A percentile compares a stretch with the other conserved stretches of the same genome.
These are phyloP conservation scores for Begonia masoniana DNA, from an alignment of 306 rosid genomes.

Conservation along the genomic window DNA sequence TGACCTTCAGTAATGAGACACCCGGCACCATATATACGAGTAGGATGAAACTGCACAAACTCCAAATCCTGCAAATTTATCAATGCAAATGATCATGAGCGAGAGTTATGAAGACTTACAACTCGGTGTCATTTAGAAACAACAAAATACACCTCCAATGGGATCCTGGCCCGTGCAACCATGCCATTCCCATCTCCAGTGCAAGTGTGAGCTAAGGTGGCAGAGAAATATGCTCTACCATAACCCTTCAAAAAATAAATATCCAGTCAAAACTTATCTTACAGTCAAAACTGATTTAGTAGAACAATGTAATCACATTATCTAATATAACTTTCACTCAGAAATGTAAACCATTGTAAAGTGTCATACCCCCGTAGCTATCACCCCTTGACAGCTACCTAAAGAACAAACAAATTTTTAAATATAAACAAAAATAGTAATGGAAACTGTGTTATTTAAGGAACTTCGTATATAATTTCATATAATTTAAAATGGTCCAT, in stretches of 20 bases:
- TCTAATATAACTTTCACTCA: constrained; percentile 8
- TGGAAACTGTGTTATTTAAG: no score
- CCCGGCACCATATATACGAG: constrained; percentile 96
- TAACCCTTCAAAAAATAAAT: constrained; percentile 48
- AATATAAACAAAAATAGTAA: neutral
- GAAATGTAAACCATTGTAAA: neutral
- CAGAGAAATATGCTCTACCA: constrained; percentile 86
- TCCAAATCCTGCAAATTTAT: constrained; percentile 61
- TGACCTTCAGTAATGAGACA: constrained; percentile 94
- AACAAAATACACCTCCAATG: constrained; percentile 54
- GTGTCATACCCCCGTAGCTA: constrained; percentile 77
- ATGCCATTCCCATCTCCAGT: constrained; percentile 96
- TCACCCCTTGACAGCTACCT: constrained; percentile 93
- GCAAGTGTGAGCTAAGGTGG: constrained; percentile 96
- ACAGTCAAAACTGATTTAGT: no score
- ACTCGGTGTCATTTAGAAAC: neutral
- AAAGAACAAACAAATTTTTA: constrained; percentile 10
- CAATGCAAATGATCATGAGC: no score
- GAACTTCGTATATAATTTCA: neutral
- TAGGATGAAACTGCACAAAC: constrained; percentile 96
- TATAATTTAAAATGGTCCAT: no score
- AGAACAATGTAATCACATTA: neutral
- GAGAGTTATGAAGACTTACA: no score
- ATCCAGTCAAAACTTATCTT: no score
- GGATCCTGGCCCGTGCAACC: constrained; percentile 92